Evolutionary conservation across 228 moss, liverwort and hornwort genomes (phyloP).

Genomic region (Sphagnum fallax): DNA sequence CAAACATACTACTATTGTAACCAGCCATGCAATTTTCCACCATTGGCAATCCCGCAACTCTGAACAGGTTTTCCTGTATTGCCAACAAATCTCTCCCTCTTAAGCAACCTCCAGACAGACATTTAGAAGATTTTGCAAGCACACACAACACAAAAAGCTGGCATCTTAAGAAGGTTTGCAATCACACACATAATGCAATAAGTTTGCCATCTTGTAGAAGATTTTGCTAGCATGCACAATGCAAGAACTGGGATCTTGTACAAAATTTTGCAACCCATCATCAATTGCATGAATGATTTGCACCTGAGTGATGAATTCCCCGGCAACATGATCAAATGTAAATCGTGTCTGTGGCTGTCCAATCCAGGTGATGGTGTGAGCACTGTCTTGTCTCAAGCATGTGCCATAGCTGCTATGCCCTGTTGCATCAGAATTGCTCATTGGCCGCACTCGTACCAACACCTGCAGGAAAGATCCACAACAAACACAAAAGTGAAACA

Average conservation of each 20-base stretch:
- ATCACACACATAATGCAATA: too few species aligned
- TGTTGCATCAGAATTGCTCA: slow-evolving; percentile 45
- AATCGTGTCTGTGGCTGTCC: slow-evolving; percentile 75
- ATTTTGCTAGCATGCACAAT: too few species aligned
- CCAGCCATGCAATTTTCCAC: slow-evolving; percentile 96
- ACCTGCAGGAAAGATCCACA: slow-evolving; percentile 34
- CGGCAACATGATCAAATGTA: slow-evolving; percentile 85
- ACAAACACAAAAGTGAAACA: not conserved
- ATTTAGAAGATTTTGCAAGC: too few species aligned
- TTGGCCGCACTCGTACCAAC: slow-evolving; percentile 70
- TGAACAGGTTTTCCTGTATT: slow-evolving; percentile 67
- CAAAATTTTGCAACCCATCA: too few species aligned
- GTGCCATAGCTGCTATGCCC: slow-evolving; percentile 41
- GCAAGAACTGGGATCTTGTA: too few species aligned
- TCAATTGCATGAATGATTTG: too few species aligned
- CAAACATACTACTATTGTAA: slow-evolving; percentile 99
- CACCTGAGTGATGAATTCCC: slow-evolving; percentile 75
- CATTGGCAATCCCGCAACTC: slow-evolving; percentile 79
- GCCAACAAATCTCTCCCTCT: not conserved
- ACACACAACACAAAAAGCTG: too few species aligned
- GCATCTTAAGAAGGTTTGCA: too few species aligned
- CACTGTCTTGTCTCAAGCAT: slow-evolving; percentile 70
- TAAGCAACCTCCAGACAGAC: too few species aligned
- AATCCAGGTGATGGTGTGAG: slow-evolving; percentile 69
- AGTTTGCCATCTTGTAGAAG: too few species aligned